Conservation (phyloP, 352 stramenopile genomes). For the Pythium chondricola region DNA sequence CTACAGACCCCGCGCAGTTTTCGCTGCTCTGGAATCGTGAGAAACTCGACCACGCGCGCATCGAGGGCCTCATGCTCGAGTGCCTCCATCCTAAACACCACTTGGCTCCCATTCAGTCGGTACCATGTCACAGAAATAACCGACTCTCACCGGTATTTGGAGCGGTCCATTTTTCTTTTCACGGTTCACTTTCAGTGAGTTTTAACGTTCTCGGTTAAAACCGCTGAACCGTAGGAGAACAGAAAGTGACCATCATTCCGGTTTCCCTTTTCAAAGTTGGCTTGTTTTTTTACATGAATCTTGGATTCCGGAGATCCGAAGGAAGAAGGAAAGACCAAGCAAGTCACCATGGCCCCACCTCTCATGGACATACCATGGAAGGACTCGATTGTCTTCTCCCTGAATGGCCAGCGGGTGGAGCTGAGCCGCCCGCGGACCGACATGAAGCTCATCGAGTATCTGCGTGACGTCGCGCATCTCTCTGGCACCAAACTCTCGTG, state of each 20-base stretch:
- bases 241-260: slow-evolving; percentile 14
- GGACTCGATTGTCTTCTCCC: slow-evolving; percentile 12
- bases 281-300: slow-evolving; percentile 1
- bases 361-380: slow-evolving; percentile 12
- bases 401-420: slow-evolving; percentile 15
- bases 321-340: neutral
- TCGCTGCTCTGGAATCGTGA: slow-evolving; percentile 33
- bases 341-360: slow-evolving; percentile 15
- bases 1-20: slow-evolving; percentile 40
- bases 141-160: neutral
- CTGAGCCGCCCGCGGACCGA: slow-evolving; percentile 13
- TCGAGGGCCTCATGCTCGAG: slow-evolving; percentile 7
- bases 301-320: neutral
- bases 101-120: neutral
- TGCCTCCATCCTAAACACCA: neutral
- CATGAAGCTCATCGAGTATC: slow-evolving; percentile 50
- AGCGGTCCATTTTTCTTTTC: neutral
- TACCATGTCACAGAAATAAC: slow-evolving; percentile 3
- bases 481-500: slow-evolving; percentile 67
- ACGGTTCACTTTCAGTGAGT: neutral
- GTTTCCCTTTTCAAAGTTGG: neutral
- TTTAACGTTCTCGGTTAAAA: neutral
- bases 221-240: neutral
- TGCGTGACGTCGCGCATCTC: slow-evolving; percentile 49
- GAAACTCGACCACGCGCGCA: slow-evolving; percentile 21